These are phyloP conservation scores for Amanita rubescens DNA, from an alignment of 768 basidiomycete species.

Conservation along the genomic window DNA sequence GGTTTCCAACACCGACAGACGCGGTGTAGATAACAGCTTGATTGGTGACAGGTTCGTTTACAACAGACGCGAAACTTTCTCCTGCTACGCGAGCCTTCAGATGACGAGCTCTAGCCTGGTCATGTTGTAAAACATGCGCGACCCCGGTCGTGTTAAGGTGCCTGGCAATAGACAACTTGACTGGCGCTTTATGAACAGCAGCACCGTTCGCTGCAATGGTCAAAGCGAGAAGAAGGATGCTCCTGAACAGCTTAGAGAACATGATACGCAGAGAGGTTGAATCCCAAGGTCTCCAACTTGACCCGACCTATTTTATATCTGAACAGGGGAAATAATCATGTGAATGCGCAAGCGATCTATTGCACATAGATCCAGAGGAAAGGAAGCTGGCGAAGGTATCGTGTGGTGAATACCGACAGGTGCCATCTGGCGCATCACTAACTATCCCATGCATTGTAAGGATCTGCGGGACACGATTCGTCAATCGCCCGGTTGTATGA, in stretches of 20 bases:
- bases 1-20: slow-evolving; percentile 45
- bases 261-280: slow-evolving; percentile 13
- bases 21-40: slow-evolving; percentile 38
- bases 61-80: slow-evolving; percentile 16
- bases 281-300: too few species aligned
- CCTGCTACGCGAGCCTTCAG: slow-evolving; percentile 30
- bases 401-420: too few species aligned
- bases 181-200: slow-evolving; percentile 28
- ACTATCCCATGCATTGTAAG: background rate
- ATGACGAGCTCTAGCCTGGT: slow-evolving; percentile 40
- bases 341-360: too few species aligned
- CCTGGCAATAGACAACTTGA: slow-evolving; percentile 49
- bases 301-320: too few species aligned
- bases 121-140: slow-evolving; percentile 41
- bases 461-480: background rate
- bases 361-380: too few species aligned
- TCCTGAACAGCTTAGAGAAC: slow-evolving; percentile 33
- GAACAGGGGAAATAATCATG: too few species aligned
- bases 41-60: slow-evolving; percentile 29
- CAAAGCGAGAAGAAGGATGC: slow-evolving; percentile 40
- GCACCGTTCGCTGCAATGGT: slow-evolving; percentile 39
- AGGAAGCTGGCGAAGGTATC: too few species aligned
- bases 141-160: slow-evolving; percentile 43
- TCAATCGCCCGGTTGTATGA: too few species aligned
- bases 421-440: background rate